phyloP scores from a whole-genome alignment of 345 rosid genomes.

The Syzygium aromaticum region DNA sequence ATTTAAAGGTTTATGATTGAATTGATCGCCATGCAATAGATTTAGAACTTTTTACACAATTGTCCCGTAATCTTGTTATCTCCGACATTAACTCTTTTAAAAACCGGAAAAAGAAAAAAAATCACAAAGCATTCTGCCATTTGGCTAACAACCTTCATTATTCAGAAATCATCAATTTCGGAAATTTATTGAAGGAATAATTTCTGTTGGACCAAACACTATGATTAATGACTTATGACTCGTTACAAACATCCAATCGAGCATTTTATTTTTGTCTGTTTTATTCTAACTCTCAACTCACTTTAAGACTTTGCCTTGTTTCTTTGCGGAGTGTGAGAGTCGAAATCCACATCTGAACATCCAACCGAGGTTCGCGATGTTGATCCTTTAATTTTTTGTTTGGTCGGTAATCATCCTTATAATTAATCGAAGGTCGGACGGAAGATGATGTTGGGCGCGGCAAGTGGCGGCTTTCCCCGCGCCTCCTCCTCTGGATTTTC shows the following conservation, averaged over 20 bases:
- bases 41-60: too few species aligned
- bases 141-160: neutral
- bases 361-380: neutral
- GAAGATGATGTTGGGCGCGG: neutral
- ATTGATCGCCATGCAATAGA: too few species aligned
- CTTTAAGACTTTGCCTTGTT: too few species aligned
- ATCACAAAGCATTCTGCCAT: neutral
- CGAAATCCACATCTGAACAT: too few species aligned
- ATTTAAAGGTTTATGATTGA: too few species aligned
- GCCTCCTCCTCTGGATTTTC: neutral
- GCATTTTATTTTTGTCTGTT: too few species aligned
- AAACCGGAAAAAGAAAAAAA: fast-evolving
- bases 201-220: neutral
- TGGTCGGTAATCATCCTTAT: neutral
- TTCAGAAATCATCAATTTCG: neutral
- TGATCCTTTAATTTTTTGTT: neutral
- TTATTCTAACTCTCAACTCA: too few species aligned
- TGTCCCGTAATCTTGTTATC: neutral
- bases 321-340: too few species aligned
- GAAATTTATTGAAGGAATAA: neutral
- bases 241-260: neutral
- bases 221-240: neutral
- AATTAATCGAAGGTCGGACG: neutral
- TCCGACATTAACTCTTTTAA: neutral
- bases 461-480: neutral